Conservation (phyloP, 768 basidiomycete genomes). For the Agaricus sinodeliciosus region DNA sequence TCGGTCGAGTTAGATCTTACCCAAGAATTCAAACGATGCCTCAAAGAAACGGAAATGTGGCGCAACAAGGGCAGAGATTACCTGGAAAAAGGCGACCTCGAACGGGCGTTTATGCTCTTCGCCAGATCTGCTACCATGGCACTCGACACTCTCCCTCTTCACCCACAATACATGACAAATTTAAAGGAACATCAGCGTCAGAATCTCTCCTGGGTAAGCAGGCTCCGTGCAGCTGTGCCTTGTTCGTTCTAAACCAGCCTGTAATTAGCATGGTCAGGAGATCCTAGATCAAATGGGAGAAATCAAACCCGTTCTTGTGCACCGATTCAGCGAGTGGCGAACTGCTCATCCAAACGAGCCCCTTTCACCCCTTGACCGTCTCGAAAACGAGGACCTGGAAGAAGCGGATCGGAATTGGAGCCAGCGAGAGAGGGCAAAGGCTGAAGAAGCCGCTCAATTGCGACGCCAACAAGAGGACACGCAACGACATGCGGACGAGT, state of each 20-base stretch:
- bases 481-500: conserved; percentile 27
- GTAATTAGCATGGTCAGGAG: conserved; percentile 62
- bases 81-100: conserved; percentile 47
- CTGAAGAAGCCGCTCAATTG: conserved; percentile 32
- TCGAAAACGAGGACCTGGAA: conserved; percentile 16
- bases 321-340: conserved; percentile 58
- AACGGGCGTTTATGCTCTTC: conserved; percentile 65
- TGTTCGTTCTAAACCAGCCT: not conserved
- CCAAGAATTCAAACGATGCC: conserved; percentile 58
- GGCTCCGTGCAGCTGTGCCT: not conserved
- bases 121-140: conserved; percentile 74
- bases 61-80: conserved; percentile 47
- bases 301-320: conserved; percentile 58
- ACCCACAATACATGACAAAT: conserved; percentile 54
- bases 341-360: conserved; percentile 33
- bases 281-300: conserved; percentile 61
- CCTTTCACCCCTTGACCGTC: conserved; percentile 16
- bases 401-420: conserved; percentile 19
- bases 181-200: conserved; percentile 53
- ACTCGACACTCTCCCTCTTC: conserved; percentile 70
- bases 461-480: conserved; percentile 26
- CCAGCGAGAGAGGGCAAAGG: conserved; percentile 19
- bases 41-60: conserved; percentile 58
- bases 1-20: conserved; percentile 49
- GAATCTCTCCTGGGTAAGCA: conserved; percentile 56